phyloP scores from a whole-genome alignment of 148 eudicot species.

The Rhododendron henanense region DNA sequence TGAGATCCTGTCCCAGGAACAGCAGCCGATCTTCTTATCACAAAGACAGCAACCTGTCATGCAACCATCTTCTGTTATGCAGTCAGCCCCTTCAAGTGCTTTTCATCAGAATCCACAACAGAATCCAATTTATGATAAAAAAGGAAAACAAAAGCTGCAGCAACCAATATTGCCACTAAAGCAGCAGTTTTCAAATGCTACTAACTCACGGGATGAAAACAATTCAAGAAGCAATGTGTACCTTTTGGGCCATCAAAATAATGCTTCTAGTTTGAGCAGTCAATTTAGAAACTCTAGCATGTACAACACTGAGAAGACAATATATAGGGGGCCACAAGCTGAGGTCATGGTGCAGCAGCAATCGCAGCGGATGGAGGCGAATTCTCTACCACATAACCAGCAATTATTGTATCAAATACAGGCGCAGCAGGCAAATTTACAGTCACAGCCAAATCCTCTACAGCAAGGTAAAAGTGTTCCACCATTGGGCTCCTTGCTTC shows the following conservation, averaged over 20 bases:
- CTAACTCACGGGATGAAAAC: constrained; percentile 40
- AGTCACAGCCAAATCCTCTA: background rate
- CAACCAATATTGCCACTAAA: constrained; percentile 23
- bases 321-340: constrained; percentile 47
- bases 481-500: background rate
- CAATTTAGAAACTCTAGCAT: constrained; percentile 49
- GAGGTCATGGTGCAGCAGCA: constrained; percentile 50
- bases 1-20: constrained; percentile 20
- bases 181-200: constrained; percentile 37
- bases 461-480: constrained; percentile 9
- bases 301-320: constrained; percentile 48
- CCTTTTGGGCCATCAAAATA: constrained; percentile 53
- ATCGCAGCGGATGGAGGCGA: constrained; percentile 32
- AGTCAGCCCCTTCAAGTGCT: constrained; percentile 44
- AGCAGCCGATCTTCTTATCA: background rate
- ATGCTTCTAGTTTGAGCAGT: constrained; percentile 27
- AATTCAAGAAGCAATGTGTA: constrained; percentile 47
- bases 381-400: constrained; percentile 46
- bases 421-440: background rate
- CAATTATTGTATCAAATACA: background rate
- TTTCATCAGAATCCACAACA: constrained; percentile 63
- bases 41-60: constrained; percentile 47
- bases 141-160: constrained; percentile 40
- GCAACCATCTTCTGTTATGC: constrained; percentile 25
- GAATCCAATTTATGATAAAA: constrained; percentile 35